Evolutionary conservation across 2,329 filamentous ascomycete species (phyloP).

Genomic region (Aspergillus sp.): DNA sequence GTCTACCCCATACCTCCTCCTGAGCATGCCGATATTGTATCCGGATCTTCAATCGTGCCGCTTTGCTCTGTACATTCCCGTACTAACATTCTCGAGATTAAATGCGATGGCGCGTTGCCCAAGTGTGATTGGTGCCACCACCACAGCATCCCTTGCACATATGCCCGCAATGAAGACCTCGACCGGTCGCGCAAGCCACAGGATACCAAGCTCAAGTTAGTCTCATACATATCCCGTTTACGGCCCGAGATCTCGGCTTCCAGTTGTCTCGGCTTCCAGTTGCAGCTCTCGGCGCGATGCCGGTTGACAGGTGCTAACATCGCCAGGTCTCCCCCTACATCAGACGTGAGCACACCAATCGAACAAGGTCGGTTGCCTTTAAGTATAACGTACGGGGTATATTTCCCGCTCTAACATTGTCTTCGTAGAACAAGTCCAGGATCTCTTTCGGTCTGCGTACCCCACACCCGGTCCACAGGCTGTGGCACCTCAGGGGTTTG

Average conservation of each 20-base stretch:
- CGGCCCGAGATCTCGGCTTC: not conserved
- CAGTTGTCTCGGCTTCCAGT: not conserved
- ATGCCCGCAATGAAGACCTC: not conserved
- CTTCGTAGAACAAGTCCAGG: too few species aligned
- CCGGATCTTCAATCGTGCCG: too few species aligned
- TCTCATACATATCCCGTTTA: too few species aligned
- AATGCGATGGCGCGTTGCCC: constrained; percentile 10
- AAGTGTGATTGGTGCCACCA: constrained; percentile 16
- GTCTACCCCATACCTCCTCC: too few species aligned
- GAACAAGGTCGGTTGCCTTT: not conserved
- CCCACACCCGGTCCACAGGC: not conserved
- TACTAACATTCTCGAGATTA: constrained; percentile 5
- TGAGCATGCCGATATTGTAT: too few species aligned
- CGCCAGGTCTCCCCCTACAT: too few species aligned
- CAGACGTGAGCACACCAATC: too few species aligned
- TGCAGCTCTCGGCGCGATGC: not conserved
- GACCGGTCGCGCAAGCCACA: too few species aligned
- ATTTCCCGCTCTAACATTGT: too few species aligned
- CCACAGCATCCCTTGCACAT: constrained; percentile 10
- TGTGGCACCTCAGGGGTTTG: not conserved
- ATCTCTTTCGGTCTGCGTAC: not conserved
- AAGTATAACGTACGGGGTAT: too few species aligned
- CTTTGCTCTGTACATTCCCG: too few species aligned
- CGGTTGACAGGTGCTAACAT: not conserved
- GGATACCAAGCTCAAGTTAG: too few species aligned